These are phyloP conservation scores for Hypoxylon sp. DNA, from an alignment of 2,329 filamentous ascomycete genomes.

Conservation along the genomic window DNA sequence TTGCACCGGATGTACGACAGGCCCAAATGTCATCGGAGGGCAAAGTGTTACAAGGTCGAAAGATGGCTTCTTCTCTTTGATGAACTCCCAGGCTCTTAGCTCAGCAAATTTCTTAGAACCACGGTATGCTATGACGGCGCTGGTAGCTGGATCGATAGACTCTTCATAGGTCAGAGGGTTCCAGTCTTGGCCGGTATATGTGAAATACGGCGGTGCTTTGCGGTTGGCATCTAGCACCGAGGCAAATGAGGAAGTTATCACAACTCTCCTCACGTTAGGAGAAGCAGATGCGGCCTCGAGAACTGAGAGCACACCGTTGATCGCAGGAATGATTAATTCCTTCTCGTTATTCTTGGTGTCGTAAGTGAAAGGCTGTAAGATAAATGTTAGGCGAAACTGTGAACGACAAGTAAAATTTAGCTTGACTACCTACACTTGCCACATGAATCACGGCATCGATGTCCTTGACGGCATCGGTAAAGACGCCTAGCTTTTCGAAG, in stretches of 20 bases:
- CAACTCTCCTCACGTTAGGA: slow-evolving; percentile 48
- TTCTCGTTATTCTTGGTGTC: slow-evolving; percentile 53
- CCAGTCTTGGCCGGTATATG: slow-evolving; percentile 67
- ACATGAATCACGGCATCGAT: slow-evolving; percentile 59
- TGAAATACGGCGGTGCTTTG: slow-evolving; percentile 61
- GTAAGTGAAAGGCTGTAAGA: slow-evolving; percentile 57
- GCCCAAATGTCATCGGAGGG: slow-evolving; percentile 60
- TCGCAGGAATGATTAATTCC: slow-evolving; percentile 59
- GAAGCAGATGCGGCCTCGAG: slow-evolving; percentile 50
- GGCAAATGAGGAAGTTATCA: slow-evolving; percentile 77
- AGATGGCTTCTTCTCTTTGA: slow-evolving; percentile 50
- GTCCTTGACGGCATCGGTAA: slow-evolving; percentile 54
- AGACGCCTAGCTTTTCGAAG: slow-evolving; percentile 54
- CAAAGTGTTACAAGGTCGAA: slow-evolving; percentile 61
- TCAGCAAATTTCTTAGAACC: slow-evolving; percentile 54
- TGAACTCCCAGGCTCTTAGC: slow-evolving; percentile 51
- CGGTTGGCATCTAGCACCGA: slow-evolving; percentile 66
- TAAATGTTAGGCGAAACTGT: not conserved
- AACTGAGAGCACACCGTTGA: slow-evolving; percentile 59
- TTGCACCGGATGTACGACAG: slow-evolving; percentile 55
- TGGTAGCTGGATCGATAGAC: slow-evolving; percentile 54
- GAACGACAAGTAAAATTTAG: not conserved
- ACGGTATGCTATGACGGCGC: slow-evolving; percentile 56
- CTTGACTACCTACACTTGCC: slow-evolving; percentile 54
- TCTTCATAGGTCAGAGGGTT: slow-evolving; percentile 66